Conservation (phyloP, 2,329 filamentous ascomycete species). For the Botrytis porri region DNA sequence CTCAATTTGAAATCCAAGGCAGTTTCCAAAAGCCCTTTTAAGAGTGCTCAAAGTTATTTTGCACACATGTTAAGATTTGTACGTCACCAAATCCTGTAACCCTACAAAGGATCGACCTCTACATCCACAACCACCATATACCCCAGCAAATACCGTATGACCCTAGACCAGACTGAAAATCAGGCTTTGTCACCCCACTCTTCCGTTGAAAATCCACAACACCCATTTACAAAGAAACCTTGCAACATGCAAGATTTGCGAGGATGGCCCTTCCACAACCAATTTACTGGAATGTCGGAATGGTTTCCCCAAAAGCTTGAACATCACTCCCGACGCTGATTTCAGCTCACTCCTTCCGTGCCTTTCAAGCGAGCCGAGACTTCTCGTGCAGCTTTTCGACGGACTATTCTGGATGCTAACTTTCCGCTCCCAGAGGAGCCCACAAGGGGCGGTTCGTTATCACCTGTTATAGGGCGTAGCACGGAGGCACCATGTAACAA, state of each 20-base stretch:
- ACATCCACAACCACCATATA: neutral
- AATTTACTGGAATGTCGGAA: slow-evolving; percentile 1
- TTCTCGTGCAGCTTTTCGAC: neutral
- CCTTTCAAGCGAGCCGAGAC: neutral
- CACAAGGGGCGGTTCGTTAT: neutral
- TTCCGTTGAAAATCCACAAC: neutral
- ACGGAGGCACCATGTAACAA: neutral
- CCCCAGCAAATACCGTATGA: neutral
- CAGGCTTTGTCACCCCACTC: neutral
- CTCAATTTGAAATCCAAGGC: neutral
- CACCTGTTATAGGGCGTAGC: neutral
- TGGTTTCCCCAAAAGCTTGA: neutral
- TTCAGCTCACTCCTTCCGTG: neutral
- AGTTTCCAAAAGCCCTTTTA: neutral
- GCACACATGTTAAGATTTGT: neutral
- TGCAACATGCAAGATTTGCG: neutral
- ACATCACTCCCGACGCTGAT: neutral
- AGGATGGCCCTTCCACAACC: neutral
- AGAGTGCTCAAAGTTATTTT: neutral
- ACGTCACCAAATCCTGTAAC: neutral
- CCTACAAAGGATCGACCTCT: neutral
- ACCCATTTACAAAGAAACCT: neutral
- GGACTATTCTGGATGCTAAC: neutral
- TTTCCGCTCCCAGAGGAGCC: neutral
- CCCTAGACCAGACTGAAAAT: neutral